phyloP scores from a whole-genome alignment of 768 basidiomycete genomes.

The Auricularia heimuer region DNA sequence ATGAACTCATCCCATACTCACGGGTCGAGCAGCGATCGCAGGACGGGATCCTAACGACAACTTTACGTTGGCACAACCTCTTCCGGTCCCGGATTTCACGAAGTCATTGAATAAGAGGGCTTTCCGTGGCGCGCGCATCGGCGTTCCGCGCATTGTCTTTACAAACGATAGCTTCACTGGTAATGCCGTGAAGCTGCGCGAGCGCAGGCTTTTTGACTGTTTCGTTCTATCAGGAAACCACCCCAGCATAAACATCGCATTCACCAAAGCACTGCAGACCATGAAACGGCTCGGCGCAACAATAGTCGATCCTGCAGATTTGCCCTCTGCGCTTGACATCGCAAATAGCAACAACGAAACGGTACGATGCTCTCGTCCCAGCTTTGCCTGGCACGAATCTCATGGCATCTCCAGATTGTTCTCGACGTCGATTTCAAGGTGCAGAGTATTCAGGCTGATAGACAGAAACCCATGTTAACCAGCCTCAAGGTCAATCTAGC shows the following conservation, averaged over 20 bases:
- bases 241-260: slow-evolving; percentile 24
- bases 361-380: not conserved
- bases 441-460: not conserved
- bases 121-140: slow-evolving; percentile 38
- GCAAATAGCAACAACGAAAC: slow-evolving; percentile 40
- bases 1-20: too few species aligned
- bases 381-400: not conserved
- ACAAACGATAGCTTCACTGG: slow-evolving; percentile 17
- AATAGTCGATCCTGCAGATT: slow-evolving; percentile 53
- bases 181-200: not conserved
- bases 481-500: slow-evolving; percentile 40
- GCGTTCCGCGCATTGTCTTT: slow-evolving; percentile 35
- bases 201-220: not conserved
- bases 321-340: slow-evolving; percentile 46
- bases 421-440: slow-evolving; percentile 53
- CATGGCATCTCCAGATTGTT: slow-evolving; percentile 24
- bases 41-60: slow-evolving; percentile 34
- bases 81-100: slow-evolving; percentile 42
- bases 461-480: not conserved
- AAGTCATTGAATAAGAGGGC: slow-evolving; percentile 40
- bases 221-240: slow-evolving; percentile 12
- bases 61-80: slow-evolving; percentile 35
- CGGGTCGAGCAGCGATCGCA: slow-evolving; percentile 22
- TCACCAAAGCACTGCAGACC: slow-evolving; percentile 29
- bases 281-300: slow-evolving; percentile 33